Evolutionary conservation across 2,329 filamentous ascomycete species (phyloP), one percentile per base, ranked within the genome.

Genomic region (Paracoccidioides brasiliensis): DNA sequence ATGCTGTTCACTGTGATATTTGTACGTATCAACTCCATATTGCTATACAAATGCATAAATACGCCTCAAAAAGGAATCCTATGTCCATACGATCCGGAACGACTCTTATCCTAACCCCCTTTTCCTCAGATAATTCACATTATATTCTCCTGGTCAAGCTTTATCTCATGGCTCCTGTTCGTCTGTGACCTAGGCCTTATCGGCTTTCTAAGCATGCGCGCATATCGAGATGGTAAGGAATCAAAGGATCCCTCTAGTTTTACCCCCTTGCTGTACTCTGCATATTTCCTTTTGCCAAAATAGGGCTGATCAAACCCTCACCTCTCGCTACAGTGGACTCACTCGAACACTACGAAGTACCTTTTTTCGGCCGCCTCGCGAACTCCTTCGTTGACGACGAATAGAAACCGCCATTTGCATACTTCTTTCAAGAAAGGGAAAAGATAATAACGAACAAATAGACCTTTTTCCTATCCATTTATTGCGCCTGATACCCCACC

Each of bases 361-460:
- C 91, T 0, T 82, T 95, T 65, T 85, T 97, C 65, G 93, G 93
- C 4, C 78, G 78, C 44, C 74, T 96, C 63, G 93, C 93, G 45
- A 95, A 85, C 71, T 86, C 86, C 32, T 91, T 96, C 66, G 78
- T 97, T 56, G 91, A 96, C 65, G 88, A 95, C 67, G 93, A 96
- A 69, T 85, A 66, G 71, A 33, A 28, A 35, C 22, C 37, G 59
- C 8, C 48, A 30, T 4, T 50, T n/a, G 10, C n/a, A 2, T 14
- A 4, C 33, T 28, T 15, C 15, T 3, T 7, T 40, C 37, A 42
- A 52, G 15, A 30, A 42, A 30, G 8, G 9, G 15, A 9, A 32
- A 40, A 37, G 8, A 42, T 8, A 8, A n/a, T 5, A 22, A 40
- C 9, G 15, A 40, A 15, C 4, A 38, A 6, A 5, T 1, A 46